Conservation (phyloP, 1,284 basidiomycete species). For the Ceratobasidium sp. region DNA sequence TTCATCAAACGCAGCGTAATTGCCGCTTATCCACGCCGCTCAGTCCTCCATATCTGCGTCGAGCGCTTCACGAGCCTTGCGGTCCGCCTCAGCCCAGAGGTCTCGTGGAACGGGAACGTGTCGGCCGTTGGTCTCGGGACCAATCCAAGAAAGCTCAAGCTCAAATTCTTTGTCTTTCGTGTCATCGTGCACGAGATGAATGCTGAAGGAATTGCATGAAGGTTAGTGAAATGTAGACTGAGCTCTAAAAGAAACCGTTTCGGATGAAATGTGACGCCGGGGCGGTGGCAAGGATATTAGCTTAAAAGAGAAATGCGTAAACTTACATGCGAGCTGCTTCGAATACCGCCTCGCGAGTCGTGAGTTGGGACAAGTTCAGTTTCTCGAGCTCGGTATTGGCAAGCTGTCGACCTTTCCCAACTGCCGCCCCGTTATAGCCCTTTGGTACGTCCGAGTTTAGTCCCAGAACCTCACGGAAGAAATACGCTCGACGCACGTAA, state of each 20-base stretch:
- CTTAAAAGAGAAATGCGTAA: neutral
- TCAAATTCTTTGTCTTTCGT: constrained; percentile 98
- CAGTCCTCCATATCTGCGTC: constrained; percentile 42
- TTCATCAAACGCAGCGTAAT: neutral
- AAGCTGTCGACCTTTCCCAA: constrained; percentile 95
- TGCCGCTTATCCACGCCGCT: neutral
- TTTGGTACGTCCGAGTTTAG: constrained; percentile 49
- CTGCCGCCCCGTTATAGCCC: constrained; percentile 93
- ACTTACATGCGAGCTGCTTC: constrained; percentile 95
- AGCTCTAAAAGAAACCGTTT: neutral
- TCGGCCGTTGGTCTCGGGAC: constrained; percentile 80
- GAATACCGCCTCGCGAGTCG: constrained; percentile 82
- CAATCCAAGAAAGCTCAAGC: constrained; percentile 97
- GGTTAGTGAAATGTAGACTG: neutral
- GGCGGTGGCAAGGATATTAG: neutral
- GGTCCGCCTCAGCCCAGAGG: constrained; percentile 83
- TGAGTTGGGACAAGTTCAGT: constrained; percentile 80
- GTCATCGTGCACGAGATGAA: constrained; percentile 97
- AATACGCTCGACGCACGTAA: constrained; percentile 63
- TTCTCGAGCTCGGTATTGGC: constrained; percentile 99
- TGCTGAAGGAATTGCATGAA: constrained; percentile 59
- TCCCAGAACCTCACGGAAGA: neutral
- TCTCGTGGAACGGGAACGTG: constrained; percentile 87
- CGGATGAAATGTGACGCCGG: neutral
- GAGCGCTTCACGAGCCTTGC: constrained; percentile 84